Percentiles rank a stretch among this genome's conserved stretches.
These are phyloP conservation scores for Cupressus sempervirens DNA, from an alignment of 75 land plant genomes.

Conservation along the genomic window DNA sequence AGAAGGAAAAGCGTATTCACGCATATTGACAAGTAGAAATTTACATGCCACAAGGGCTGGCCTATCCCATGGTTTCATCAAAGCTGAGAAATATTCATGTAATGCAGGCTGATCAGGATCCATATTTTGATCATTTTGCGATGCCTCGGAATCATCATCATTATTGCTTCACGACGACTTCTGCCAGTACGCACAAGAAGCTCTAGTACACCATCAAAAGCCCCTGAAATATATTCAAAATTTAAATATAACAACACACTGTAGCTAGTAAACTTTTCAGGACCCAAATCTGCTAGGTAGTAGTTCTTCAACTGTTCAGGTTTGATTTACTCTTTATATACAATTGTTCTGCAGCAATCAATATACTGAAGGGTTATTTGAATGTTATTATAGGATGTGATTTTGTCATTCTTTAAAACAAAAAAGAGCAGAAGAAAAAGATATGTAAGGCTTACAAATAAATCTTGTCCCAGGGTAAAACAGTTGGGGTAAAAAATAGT, in stretches of 20 bases:
- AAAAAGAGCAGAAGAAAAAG: neutral
- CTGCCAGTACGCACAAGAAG: constrained; percentile 91
- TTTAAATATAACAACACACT: neutral
- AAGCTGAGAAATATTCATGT: constrained; percentile 93
- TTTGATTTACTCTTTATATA: constrained; percentile 96
- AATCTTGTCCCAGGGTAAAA: neutral
- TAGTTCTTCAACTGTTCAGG: constrained; percentile 85
- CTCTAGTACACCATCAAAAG: constrained; percentile 97
- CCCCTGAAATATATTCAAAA: constrained; percentile 42
- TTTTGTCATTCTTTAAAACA: neutral
- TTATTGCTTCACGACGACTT: constrained; percentile 92
- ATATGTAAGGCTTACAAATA: neutral
- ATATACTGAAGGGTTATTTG: neutral
- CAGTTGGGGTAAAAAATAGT: neutral
- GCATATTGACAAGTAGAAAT: neutral
- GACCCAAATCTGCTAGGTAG: constrained; percentile 82
- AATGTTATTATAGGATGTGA: neutral
- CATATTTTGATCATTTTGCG: constrained; percentile 98
- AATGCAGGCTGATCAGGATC: constrained; percentile 86
- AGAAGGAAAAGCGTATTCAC: neutral
- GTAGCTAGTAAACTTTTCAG: constrained; percentile 91
- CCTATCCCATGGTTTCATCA: constrained; percentile 99
- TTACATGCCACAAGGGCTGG: constrained; percentile 98
- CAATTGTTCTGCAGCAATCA: constrained; percentile 69
- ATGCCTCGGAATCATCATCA: constrained; percentile 99